These are phyloP conservation scores for Salpingoeca rosetta DNA, from an alignment of 78 protist species.

Conservation along the genomic window DNA sequence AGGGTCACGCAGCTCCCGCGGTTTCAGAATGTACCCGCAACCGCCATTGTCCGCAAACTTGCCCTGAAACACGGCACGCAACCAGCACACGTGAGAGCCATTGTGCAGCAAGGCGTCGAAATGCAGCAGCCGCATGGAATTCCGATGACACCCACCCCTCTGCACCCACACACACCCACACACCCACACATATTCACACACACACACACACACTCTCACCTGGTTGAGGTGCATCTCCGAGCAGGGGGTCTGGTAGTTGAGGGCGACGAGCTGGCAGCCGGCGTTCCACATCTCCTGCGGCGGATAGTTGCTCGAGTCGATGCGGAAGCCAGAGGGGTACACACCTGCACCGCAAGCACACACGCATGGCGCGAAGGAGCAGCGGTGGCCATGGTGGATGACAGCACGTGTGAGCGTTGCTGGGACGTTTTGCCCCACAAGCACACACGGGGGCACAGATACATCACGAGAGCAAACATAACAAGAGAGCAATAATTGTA, in stretches of 20 bases:
- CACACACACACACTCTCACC: not conserved
- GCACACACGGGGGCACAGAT: too few species aligned
- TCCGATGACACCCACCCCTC: not conserved
- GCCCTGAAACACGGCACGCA: slow-evolving; percentile 8
- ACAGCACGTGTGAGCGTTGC: too few species aligned
- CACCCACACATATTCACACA: not conserved
- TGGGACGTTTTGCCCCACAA: too few species aligned
- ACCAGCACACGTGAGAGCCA: too few species aligned
- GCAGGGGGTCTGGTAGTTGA: slow-evolving; percentile 66
- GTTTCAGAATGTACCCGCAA: slow-evolving; percentile 35
- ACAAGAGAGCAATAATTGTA: too few species aligned
- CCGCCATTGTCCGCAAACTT: slow-evolving; percentile 17
- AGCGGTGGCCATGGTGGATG: too few species aligned
- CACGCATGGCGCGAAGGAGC: too few species aligned
- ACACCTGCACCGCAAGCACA: too few species aligned
- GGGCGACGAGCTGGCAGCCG: slow-evolving; percentile 69
- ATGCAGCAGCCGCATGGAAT: not conserved
- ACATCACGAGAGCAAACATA: too few species aligned
- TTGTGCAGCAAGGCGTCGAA: not conserved
- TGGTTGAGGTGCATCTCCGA: slow-evolving; percentile 30
- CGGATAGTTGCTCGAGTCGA: slow-evolving; percentile 64
- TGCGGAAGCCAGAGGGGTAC: slow-evolving; percentile 70
- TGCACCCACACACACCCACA: not conserved
- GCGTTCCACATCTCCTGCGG: slow-evolving; percentile 46
- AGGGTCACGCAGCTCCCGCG: too few species aligned